Evolutionary conservation across 2,329 filamentous ascomycete genomes (phyloP).

Genomic region (Ceratocystis destructans): DNA sequence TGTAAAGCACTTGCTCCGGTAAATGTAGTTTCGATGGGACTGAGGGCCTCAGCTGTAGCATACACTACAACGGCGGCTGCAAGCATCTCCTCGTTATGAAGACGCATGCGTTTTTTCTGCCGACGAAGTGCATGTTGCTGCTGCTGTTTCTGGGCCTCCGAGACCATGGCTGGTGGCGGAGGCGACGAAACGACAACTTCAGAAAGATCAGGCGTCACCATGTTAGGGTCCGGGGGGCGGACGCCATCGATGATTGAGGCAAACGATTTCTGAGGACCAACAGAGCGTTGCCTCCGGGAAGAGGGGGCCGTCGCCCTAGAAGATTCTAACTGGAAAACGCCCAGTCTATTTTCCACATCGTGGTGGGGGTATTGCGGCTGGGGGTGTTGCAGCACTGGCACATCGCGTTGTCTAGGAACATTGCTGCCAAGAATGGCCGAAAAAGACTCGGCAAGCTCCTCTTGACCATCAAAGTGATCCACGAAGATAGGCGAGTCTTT

Average conservation of each 20-base stretch:
- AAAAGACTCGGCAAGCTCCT: constrained; percentile 21
- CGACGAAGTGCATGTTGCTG: constrained; percentile 33
- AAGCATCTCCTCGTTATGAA: constrained; percentile 38
- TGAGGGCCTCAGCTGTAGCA: constrained; percentile 37
- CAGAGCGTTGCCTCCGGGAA: background rate
- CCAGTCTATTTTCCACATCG: constrained; percentile 8
- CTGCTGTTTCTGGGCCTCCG: constrained; percentile 25
- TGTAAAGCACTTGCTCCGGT: background rate
- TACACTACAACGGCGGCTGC: constrained; percentile 42
- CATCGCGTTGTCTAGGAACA: constrained; percentile 11
- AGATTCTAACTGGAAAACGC: constrained; percentile 12
- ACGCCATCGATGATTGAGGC: constrained; percentile 7
- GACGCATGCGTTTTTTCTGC: constrained; percentile 33
- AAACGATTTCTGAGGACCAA: constrained; percentile 13
- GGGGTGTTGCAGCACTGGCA: background rate
- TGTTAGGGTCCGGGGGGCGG: constrained; percentile 21
- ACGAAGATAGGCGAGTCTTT: constrained; percentile 14
- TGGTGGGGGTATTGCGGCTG: background rate
- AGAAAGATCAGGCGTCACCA: constrained; percentile 38
- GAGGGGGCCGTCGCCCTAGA: background rate
- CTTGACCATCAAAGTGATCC: background rate
- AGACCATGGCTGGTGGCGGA: constrained; percentile 24
- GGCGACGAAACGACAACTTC: constrained; percentile 29
- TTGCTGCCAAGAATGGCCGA: constrained; percentile 18
- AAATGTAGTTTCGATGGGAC: constrained; percentile 26